Conservation (phyloP, 1,284 basidiomycete genomes). For the Ustilago crameri region DNA sequence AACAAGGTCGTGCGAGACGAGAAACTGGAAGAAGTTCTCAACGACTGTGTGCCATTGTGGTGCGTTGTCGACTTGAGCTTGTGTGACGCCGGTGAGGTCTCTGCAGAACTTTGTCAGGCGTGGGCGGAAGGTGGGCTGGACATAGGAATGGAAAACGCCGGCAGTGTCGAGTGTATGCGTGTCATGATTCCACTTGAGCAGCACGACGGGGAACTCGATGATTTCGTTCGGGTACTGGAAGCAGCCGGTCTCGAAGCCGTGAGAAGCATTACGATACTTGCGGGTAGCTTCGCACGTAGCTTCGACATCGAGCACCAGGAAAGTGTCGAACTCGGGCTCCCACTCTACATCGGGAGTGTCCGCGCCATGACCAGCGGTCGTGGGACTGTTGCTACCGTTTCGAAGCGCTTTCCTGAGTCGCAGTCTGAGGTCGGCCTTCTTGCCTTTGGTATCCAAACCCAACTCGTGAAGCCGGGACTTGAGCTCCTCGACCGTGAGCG, state of each 20-base stretch:
- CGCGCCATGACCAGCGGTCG: not conserved
- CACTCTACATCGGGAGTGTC: constrained; percentile 10
- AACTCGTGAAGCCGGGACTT: constrained; percentile 49
- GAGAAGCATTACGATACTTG: constrained; percentile 40
- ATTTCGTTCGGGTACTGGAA: constrained; percentile 86
- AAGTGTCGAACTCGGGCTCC: constrained; percentile 66
- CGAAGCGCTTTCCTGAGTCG: constrained; percentile 47
- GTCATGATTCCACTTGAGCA: constrained; percentile 77
- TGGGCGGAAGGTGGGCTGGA: constrained; percentile 87
- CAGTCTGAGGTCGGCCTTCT: constrained; percentile 57
- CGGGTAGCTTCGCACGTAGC: constrained; percentile 77
- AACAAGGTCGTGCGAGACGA: constrained; percentile 71
- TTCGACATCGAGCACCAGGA: constrained; percentile 81
- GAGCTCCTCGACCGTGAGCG: constrained; percentile 47
- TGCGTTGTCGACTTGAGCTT: constrained; percentile 85
- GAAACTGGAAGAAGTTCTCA: constrained; percentile 75
- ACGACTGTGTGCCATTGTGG: constrained; percentile 81
- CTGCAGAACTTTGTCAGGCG: constrained; percentile 84
- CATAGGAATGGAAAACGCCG: constrained; percentile 86
- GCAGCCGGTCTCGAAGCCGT: constrained; percentile 35
- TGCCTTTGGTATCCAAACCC: constrained; percentile 63
- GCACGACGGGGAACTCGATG: constrained; percentile 85
- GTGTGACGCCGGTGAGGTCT: constrained; percentile 87
- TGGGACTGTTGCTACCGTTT: constrained; percentile 20
- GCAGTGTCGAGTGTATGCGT: constrained; percentile 73